phyloP scores from a whole-genome alignment of 225 moss, liverwort and hornwort genomes.

The Polytrichum formosum region DNA sequence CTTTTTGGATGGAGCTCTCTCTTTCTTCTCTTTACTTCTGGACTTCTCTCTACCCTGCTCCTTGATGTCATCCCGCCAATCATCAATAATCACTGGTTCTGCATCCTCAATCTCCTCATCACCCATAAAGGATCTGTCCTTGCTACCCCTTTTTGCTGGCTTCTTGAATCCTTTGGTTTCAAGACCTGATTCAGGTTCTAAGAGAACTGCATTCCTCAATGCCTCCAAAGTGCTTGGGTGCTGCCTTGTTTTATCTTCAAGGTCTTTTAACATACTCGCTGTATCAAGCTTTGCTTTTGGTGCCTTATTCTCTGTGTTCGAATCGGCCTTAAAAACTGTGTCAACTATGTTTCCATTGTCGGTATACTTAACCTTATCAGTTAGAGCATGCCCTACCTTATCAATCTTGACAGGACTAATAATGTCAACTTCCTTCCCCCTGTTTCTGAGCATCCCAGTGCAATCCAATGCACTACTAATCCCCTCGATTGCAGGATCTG shows the following conservation, averaged over 20 bases:
- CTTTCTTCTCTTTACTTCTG: conserved; percentile 56
- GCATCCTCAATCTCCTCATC: conserved; percentile 52
- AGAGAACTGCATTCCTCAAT: conserved; percentile 10
- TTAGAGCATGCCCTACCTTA: conserved; percentile 4
- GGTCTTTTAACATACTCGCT: conserved; percentile 37
- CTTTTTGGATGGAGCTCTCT: conserved; percentile 36
- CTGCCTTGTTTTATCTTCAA: conserved; percentile 37
- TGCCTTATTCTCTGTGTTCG: conserved; percentile 32
- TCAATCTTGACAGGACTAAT: conserved; percentile 10
- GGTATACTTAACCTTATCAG: neutral
- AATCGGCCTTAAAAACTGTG: conserved; percentile 26
- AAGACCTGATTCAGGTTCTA: conserved; percentile 22
- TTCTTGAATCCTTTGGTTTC: conserved; percentile 49
- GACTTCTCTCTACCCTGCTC: conserved; percentile 54
- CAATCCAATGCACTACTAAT: conserved; percentile 19
- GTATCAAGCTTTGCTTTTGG: conserved; percentile 32
- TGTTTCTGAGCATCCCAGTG: conserved; percentile 5
- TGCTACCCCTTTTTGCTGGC: conserved; percentile 52
- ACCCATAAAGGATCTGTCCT: conserved; percentile 32
- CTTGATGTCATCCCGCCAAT: conserved; percentile 86
- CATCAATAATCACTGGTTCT: conserved; percentile 72
- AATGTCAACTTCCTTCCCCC: conserved; percentile 17
- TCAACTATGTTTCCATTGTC: conserved; percentile 18
- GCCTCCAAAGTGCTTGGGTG: conserved; percentile 26
- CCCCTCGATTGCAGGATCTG: conserved; percentile 26